Percentiles rank a stretch among this genome's conserved stretches.
Conservation (phyloP, 2,329 filamentous ascomycete genomes). For the Arthrinium phaeospermum region DNA sequence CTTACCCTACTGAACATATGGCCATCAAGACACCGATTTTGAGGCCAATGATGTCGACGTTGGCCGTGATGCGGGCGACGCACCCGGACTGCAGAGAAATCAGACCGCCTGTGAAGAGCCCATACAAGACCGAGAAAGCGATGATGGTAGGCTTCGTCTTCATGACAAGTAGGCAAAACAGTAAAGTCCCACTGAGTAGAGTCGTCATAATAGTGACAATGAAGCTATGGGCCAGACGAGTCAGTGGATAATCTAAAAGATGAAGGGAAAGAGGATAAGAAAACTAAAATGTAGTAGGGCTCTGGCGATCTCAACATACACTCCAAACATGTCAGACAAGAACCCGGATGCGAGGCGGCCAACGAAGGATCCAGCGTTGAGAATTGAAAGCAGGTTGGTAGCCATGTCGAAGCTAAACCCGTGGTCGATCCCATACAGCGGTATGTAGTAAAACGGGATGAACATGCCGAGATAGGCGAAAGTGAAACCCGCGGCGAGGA, state of each 20-base stretch:
- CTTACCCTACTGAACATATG: too few relatives aligned
- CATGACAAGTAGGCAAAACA: conserved; percentile 30
- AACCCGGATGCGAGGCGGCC: not conserved
- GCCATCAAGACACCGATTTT: conserved; percentile 66
- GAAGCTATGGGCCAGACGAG: conserved; percentile 34
- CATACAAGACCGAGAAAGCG: conserved; percentile 51
- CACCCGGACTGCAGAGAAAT: conserved; percentile 67
- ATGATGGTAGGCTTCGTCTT: conserved; percentile 59
- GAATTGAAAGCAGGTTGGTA: conserved; percentile 59
- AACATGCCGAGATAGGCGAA: conserved; percentile 63
- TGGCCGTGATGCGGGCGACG: conserved; percentile 69
- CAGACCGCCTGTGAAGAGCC: conserved; percentile 68
- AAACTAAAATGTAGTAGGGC: too few relatives aligned
- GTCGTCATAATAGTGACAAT: conserved; percentile 53
- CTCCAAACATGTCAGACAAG: conserved; percentile 32
- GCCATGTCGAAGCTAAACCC: conserved; percentile 49
- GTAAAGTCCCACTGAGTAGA: conserved; percentile 41
- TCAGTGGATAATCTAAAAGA: too few relatives aligned
- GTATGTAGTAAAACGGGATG: conserved; percentile 56
- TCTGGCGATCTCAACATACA: too few relatives aligned
- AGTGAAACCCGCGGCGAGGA: conserved; percentile 51
- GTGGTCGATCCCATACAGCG: conserved; percentile 50
- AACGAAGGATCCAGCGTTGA: conserved; percentile 50
- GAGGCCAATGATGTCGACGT: conserved; percentile 71
- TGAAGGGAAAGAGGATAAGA: too few relatives aligned